A percentile compares a stretch with the other conserved stretches of the same genome.
Conservation (phyloP, 768 basidiomycete species). For the Lentinula guzmanii region DNA sequence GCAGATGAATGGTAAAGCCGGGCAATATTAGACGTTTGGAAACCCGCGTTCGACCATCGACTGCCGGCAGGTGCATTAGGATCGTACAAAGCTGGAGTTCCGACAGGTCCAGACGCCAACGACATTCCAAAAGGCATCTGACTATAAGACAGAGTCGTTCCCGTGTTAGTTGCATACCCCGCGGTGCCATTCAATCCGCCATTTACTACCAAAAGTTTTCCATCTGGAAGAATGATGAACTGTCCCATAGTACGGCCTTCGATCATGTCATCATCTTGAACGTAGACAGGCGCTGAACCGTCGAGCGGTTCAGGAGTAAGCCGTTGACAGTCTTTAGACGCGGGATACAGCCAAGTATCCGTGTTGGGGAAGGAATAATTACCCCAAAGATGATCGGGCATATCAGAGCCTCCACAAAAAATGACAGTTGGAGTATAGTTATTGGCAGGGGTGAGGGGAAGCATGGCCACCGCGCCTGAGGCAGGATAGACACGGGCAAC, state of each 20-base stretch:
- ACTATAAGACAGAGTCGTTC: constrained; percentile 33
- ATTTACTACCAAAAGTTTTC: constrained; percentile 74
- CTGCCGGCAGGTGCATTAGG: constrained; percentile 64
- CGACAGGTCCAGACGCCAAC: constrained; percentile 74
- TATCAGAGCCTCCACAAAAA: constrained; percentile 87
- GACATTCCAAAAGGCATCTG: constrained; percentile 69
- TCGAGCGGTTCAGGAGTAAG: constrained; percentile 82
- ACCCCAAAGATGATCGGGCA: constrained; percentile 69
- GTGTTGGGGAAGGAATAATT: constrained; percentile 69
- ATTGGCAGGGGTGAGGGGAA: constrained; percentile 86
- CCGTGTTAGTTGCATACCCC: constrained; percentile 64
- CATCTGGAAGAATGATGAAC: constrained; percentile 79
- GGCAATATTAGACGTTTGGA: constrained; percentile 58
- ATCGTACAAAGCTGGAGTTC: constrained; percentile 80
- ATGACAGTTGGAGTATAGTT: constrained; percentile 80
- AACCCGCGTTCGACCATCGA: constrained; percentile 67
- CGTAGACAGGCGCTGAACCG: constrained; percentile 53
- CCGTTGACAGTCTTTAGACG: constrained; percentile 70
- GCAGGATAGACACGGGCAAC: constrained; percentile 86
- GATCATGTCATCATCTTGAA: constrained; percentile 70
- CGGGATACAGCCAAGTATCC: constrained; percentile 68
- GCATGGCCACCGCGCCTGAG: constrained; percentile 83
- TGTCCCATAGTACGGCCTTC: constrained; percentile 87
- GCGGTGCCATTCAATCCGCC: constrained; percentile 85
- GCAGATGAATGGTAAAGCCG: constrained; percentile 91